phyloP scores from a whole-genome alignment of 805 yeast genomes.

The Pichia ethanolica region DNA sequence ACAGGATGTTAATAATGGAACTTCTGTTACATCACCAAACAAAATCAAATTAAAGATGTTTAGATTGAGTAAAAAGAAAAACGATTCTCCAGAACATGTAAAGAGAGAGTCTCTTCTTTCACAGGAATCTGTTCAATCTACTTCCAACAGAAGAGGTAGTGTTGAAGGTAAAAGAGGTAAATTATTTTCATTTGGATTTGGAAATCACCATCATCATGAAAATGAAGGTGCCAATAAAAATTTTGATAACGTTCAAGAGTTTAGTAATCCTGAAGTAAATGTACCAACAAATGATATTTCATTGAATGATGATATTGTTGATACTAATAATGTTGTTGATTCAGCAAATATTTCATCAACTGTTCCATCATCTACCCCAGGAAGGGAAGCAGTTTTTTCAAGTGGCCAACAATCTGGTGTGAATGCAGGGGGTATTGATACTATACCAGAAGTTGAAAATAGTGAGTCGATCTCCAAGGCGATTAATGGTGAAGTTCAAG shows the following conservation, averaged over 20 bases:
- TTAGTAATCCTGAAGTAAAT: background rate
- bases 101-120: slow-evolving; percentile 4
- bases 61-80: slow-evolving; percentile 6
- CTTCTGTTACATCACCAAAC: background rate
- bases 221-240: background rate
- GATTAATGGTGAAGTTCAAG: too few species aligned
- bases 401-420: too few species aligned
- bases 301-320: too few species aligned
- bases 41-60: slow-evolving; percentile 5
- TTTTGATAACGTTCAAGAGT: background rate
- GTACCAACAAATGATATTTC: too few species aligned
- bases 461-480: too few species aligned
- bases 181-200: slow-evolving; percentile 5
- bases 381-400: too few species aligned
- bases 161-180: background rate
- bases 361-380: too few species aligned
- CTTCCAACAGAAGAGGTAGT: background rate
- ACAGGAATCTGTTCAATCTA: slow-evolving; percentile 1
- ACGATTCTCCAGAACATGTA: background rate
- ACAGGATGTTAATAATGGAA: background rate
- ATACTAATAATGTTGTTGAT: too few species aligned
- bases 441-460: too few species aligned
- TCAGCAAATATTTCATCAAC: too few species aligned
- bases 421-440: too few species aligned
- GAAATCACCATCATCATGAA: background rate